Base-by-base conservation (phyloP, 345 rosid genomes). In the Citrus trifoliata region DNA sequence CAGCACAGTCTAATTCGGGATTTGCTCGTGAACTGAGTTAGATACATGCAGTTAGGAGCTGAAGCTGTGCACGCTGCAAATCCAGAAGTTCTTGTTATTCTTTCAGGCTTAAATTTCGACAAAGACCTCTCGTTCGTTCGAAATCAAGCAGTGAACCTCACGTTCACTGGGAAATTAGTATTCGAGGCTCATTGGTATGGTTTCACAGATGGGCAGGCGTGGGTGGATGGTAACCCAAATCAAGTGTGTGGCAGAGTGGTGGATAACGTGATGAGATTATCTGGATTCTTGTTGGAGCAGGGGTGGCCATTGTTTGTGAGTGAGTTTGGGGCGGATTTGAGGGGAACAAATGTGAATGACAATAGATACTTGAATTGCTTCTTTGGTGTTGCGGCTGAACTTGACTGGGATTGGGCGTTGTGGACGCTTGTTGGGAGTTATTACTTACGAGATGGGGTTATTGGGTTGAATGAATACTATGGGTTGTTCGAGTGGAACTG, bases 401-500 rank as follows among this genome's bases (percentile, higher is more conserved):
- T 90, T 28, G 99, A 97, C 83, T 76, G 89, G 22, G 98, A 97
- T 62, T 94, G 93, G 98, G 93, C 95, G 1, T 40, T 90, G 24
- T 97, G 98, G 99, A 93, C 97, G 0, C 46, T 94, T 13, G 91
- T 82, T 25, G 98, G 98, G 67, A 91, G 97, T 59, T 97, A 94
- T 79, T 90, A 94, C 84, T 40, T 94, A 24, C 88, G 98, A 82
- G 86, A 94, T 80, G 98, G 98, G 6, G 89, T 77, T 1, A 28
- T 74, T 9, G 99, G 98, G 18, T 16, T 85, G 77, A 81, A 79
- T 60, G 99, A 97, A 83, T 77, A 79, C 63, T 97, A 92, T 40
- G 98, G 99, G 48, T 37, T 83, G 19, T 67, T 94, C 85, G 71
- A 90, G 65, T 84, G 86, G 82, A 87, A 90, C 77, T 93, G 98